Evolutionary conservation across 2,329 filamentous ascomycete genomes (phyloP).

Genomic region (Tricladium varicosporioides): DNA sequence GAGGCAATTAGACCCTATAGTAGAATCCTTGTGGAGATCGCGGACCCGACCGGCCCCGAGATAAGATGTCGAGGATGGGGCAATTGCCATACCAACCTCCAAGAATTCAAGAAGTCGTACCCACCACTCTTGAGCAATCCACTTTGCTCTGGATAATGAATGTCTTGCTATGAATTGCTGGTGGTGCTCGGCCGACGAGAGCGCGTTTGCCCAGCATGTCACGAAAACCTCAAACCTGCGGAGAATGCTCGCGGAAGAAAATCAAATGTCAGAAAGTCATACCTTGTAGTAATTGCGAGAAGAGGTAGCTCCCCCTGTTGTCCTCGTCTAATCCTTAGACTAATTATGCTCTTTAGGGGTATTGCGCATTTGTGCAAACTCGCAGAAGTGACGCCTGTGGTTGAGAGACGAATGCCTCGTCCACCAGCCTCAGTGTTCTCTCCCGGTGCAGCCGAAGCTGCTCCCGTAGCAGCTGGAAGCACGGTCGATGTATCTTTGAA

Average conservation of each 20-base stretch:
- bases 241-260: conserved; percentile 34
- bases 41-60: no score
- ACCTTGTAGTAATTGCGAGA: conserved; percentile 40
- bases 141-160: not conserved
- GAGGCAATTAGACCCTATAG: no score
- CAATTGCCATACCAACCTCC: no score
- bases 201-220: conserved; percentile 8
- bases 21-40: no score
- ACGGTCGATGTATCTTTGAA: conserved; percentile 12
- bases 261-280: conserved; percentile 42
- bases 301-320: conserved; percentile 25
- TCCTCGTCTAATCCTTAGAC: not conserved
- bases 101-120: no score
- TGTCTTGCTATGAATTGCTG: not conserved
- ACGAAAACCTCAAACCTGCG: conserved; percentile 30
- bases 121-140: not conserved
- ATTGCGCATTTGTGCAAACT: conserved; percentile 25
- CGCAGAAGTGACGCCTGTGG: conserved; percentile 11
- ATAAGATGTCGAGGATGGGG: no score
- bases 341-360: conserved; percentile 8
- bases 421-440: conserved; percentile 1
- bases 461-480: not conserved
- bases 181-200: not conserved
- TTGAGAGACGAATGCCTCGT: conserved; percentile 4
- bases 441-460: not conserved